These are phyloP conservation scores for Achaetomiella virescens DNA, from an alignment of 495 filamentous ascomycete species.

Conservation along the genomic window DNA sequence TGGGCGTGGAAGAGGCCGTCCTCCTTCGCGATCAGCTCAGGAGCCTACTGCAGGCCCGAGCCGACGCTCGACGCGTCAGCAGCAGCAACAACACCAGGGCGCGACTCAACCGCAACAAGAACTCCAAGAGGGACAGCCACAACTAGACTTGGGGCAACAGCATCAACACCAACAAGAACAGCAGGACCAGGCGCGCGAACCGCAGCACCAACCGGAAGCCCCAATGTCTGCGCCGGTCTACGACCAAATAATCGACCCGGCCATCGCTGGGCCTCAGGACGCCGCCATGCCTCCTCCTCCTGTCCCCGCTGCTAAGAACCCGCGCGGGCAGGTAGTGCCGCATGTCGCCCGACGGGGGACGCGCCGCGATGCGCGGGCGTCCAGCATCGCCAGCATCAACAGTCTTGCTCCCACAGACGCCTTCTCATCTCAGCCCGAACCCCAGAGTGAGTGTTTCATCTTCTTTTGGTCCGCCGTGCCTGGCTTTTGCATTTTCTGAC, in stretches of 20 bases:
- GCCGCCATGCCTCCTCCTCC: conserved; percentile 24
- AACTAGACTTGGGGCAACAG: background rate
- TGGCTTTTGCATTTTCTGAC: background rate
- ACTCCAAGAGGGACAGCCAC: background rate
- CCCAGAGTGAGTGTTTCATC: conserved; percentile 13
- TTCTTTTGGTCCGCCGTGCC: background rate
- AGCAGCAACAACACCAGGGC: conserved; percentile 14
- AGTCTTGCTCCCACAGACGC: conserved; percentile 11
- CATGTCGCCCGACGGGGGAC: conserved; percentile 15
- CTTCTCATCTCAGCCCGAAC: conserved; percentile 15
- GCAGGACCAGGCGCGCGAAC: background rate
- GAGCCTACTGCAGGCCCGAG: conserved; percentile 14
- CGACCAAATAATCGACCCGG: conserved; percentile 18
- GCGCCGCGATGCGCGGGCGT: conserved; percentile 7
- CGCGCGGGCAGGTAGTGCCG: conserved; percentile 1
- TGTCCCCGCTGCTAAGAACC: conserved; percentile 12
- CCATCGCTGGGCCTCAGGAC: conserved; percentile 17
- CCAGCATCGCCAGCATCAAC: conserved; percentile 19
- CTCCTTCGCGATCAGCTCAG: conserved; percentile 10
- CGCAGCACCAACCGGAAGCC: background rate
- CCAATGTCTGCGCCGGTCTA: background rate
- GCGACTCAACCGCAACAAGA: conserved; percentile 2
- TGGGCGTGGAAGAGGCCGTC: conserved; percentile 22
- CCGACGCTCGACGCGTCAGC: conserved; percentile 24
- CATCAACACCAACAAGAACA: conserved; percentile 14